These are phyloP conservation scores for Cynara cardunculus DNA, from an alignment of 129 eudicot species.

Conservation along the genomic window DNA sequence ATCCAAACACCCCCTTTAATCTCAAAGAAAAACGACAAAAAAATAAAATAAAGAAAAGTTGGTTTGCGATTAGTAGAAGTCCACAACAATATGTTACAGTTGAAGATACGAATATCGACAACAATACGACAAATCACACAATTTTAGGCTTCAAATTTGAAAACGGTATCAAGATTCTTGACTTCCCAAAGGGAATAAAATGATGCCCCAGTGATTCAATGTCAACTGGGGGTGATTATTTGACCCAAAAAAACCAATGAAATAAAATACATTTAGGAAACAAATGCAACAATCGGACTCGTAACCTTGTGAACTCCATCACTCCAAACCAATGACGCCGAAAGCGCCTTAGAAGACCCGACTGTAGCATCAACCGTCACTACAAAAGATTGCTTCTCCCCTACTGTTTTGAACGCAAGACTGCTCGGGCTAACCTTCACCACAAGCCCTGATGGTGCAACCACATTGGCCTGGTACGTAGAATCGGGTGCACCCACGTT, in stretches of 20 bases:
- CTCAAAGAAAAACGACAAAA: no score
- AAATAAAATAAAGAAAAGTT: no score
- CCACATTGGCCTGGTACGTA: constrained; percentile 28
- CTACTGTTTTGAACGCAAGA: constrained; percentile 31
- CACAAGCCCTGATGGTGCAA: constrained; percentile 37
- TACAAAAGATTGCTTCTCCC: constrained; percentile 37
- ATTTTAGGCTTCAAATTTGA: neutral
- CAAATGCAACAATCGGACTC: constrained; percentile 56
- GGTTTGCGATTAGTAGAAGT: no score
- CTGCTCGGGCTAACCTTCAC: constrained; percentile 34
- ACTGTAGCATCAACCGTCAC: constrained; percentile 42
- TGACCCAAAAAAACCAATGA: neutral
- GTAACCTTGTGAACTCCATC: constrained; percentile 52
- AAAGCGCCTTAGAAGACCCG: neutral
- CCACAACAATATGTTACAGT: no score
- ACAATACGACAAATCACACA: neutral
- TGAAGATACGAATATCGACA: neutral
- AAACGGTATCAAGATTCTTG: constrained; percentile 4
- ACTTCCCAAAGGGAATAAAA: neutral
- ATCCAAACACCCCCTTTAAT: no score
- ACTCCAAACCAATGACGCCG: constrained; percentile 62
- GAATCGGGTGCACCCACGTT: constrained; percentile 45
- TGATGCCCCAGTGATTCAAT: neutral
- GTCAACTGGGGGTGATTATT: neutral
- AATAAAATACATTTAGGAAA: neutral